These are phyloP conservation scores for Antitrichia curtipendula DNA, from an alignment of 225 moss, liverwort and hornwort genomes.

Conservation along the genomic window DNA sequence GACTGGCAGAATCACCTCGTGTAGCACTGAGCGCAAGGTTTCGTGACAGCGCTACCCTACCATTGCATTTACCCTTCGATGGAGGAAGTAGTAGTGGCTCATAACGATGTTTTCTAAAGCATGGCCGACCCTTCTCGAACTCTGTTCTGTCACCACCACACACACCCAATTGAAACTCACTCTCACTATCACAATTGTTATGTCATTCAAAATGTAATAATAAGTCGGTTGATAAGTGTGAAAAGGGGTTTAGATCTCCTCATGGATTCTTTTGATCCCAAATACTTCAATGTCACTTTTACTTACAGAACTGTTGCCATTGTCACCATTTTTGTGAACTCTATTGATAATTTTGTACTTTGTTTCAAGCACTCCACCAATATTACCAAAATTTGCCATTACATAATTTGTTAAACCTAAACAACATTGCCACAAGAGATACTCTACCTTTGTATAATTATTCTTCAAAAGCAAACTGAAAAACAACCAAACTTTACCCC, in stretches of 20 bases:
- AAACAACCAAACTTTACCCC: background rate
- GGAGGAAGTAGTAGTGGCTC: background rate
- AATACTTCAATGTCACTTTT: background rate
- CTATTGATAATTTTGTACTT: background rate
- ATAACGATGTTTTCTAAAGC: background rate
- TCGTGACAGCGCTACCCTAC: background rate
- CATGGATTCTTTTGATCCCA: background rate
- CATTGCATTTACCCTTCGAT: background rate
- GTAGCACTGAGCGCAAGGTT: background rate
- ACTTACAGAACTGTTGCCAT: background rate
- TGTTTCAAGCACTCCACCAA: background rate
- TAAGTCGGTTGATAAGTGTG: background rate
- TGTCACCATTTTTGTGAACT: background rate
- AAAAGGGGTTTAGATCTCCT: background rate
- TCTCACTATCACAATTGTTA: no score
- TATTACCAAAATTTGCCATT: background rate
- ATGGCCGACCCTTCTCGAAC: background rate
- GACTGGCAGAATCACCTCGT: background rate
- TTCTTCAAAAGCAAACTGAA: no score
- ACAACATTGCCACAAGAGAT: background rate
- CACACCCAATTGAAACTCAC: background rate
- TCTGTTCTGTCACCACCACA: background rate
- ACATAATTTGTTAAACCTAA: background rate
- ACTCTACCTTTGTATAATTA: no score
- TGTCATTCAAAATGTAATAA: background rate